Evolutionary conservation across 805 yeast genomes (phyloP).

Genomic region (Candida cerambycidarum): DNA sequence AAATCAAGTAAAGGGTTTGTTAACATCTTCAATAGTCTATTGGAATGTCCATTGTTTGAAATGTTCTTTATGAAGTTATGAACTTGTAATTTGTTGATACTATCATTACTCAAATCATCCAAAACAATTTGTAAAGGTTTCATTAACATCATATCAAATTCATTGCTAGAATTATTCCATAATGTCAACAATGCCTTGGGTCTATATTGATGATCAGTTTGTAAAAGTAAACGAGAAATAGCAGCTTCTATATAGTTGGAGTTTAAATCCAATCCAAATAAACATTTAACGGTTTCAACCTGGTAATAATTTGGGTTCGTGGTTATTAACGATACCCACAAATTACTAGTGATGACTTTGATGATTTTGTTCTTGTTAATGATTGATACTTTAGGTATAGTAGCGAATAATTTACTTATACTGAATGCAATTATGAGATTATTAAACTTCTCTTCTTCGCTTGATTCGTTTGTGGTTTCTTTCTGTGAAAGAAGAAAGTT

Average conservation of each 20-base stretch:
- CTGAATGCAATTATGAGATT: conserved; percentile 41
- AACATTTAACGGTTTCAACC: conserved; percentile 64
- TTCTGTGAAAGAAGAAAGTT: conserved; percentile 16
- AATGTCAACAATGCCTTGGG: conserved; percentile 59
- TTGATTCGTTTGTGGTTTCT: conserved; percentile 10
- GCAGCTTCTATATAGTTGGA: conserved; percentile 72
- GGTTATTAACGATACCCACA: conserved; percentile 57
- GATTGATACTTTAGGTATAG: conserved; percentile 29
- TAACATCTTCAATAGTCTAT: conserved; percentile 59
- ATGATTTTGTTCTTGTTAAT: conserved; percentile 24
- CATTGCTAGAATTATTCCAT: conserved; percentile 75
- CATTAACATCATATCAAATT: conserved; percentile 48
- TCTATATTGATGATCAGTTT: conserved; percentile 32
- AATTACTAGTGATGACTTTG: conserved; percentile 37
- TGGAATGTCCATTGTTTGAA: conserved; percentile 51
- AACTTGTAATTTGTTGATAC: conserved; percentile 11
- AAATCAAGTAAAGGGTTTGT: conserved; percentile 52
- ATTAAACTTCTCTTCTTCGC: conserved; percentile 8
- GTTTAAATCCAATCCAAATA: conserved; percentile 60
- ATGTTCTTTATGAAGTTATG: conserved; percentile 15
- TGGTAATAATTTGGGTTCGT: conserved; percentile 55
- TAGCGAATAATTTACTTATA: conserved; percentile 38
- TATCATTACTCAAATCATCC: conserved; percentile 50
- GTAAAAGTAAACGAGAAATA: conserved; percentile 53
- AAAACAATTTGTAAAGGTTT: conserved; percentile 67